Conservation (phyloP, 805 yeast genomes). For the Saccharomyces jurei region DNA sequence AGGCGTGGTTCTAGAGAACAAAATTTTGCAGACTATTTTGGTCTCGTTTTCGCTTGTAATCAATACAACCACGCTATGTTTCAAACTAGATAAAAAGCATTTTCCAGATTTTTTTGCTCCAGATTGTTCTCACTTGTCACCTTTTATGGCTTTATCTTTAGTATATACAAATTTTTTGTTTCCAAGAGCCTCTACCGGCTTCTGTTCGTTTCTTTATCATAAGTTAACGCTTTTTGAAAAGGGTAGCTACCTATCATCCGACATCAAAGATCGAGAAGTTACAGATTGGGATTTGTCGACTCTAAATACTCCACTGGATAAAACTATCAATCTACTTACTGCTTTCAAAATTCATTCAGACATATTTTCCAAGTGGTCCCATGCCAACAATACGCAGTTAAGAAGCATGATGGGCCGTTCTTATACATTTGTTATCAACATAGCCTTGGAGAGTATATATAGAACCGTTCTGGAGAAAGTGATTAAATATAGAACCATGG, state of each 20-base stretch:
- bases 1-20: conserved; percentile 5
- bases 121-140: conserved; percentile 10
- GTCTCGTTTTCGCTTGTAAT: conserved; percentile 12
- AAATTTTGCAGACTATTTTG: conserved; percentile 7
- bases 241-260: conserved; percentile 3
- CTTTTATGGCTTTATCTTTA: conserved; percentile 11
- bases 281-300: conserved; percentile 11
- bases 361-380: conserved; percentile 7
- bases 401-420: conserved; percentile 7
- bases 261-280: neutral
- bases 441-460: conserved; percentile 10
- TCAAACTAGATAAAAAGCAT: conserved; percentile 12
- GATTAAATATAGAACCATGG: conserved; percentile 12
- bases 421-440: conserved; percentile 3
- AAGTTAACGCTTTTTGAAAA: conserved; percentile 8
- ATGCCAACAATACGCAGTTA: conserved; percentile 3
- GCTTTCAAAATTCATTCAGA: conserved; percentile 9
- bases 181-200: conserved; percentile 4
- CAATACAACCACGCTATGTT: conserved; percentile 7
- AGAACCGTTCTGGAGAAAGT: conserved; percentile 16
- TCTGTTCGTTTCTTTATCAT: conserved; percentile 7
- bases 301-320: conserved; percentile 5
- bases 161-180: conserved; percentile 4
- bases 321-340: conserved; percentile 4
- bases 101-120: conserved; percentile 11